A percentile compares a stretch with the other conserved stretches of the same genome.
Evolutionary conservation across 495 filamentous ascomycete genomes (phyloP).

Genomic region (Neurospora sp.): DNA sequence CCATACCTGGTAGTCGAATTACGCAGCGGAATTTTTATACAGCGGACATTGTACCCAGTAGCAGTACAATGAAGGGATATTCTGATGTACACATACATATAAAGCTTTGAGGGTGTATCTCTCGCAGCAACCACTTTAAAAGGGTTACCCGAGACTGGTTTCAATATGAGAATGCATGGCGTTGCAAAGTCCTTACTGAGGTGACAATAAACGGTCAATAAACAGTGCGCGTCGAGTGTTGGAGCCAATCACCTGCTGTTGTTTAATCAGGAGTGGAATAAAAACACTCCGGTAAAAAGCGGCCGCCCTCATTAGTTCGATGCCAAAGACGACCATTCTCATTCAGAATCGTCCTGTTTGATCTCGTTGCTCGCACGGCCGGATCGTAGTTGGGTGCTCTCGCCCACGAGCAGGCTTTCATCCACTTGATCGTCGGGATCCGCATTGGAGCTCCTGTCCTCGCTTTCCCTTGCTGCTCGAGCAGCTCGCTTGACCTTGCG

Average conservation of each 20-base stretch:
- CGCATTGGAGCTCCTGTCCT: slow-evolving; percentile 18
- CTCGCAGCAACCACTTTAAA: neutral
- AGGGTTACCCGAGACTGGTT: neutral
- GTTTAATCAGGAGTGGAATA: neutral
- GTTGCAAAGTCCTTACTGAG: neutral
- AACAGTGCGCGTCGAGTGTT: neutral
- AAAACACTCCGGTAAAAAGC: neutral
- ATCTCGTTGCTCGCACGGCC: slow-evolving; percentile 5
- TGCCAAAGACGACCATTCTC: neutral
- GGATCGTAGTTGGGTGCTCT: slow-evolving; percentile 6
- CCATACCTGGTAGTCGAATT: neutral
- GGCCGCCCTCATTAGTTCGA: slow-evolving; percentile 1
- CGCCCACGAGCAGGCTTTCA: slow-evolving; percentile 16
- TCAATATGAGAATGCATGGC: neutral
- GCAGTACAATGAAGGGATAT: neutral
- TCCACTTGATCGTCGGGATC: slow-evolving; percentile 20
- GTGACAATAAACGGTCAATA: neutral
- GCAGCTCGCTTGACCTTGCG: slow-evolving; percentile 31
- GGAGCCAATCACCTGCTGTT: neutral
- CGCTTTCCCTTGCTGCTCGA: slow-evolving; percentile 18
- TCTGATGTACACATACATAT: neutral
- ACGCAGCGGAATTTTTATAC: neutral
- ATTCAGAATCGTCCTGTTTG: slow-evolving; percentile 11
- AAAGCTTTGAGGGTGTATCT: neutral
- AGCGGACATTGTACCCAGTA: neutral